Evolutionary conservation across 2,329 filamentous ascomycete genomes (phyloP).

Genomic region (Beauveria pseudobassiana): DNA sequence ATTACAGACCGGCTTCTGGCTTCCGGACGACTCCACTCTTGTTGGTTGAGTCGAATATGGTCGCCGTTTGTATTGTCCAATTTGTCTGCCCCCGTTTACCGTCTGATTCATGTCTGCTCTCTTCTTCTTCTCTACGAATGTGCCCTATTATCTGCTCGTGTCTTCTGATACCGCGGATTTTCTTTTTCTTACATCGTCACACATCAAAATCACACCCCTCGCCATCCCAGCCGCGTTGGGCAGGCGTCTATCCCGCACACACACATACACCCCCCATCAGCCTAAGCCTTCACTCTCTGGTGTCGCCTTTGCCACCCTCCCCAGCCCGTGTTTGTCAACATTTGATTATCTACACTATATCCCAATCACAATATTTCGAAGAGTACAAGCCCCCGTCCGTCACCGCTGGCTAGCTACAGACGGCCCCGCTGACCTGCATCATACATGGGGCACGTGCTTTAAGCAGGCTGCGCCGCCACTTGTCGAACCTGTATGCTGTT

Average conservation of each 20-base stretch:
- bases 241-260: not conserved
- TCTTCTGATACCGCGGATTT: not conserved
- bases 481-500: not conserved
- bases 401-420: not conserved
- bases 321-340: not conserved
- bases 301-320: not conserved
- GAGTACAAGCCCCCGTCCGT: not conserved
- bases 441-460: not conserved
- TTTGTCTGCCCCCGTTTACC: no score
- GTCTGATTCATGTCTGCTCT: not conserved
- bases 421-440: not conserved
- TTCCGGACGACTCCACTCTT: constrained; percentile 2
- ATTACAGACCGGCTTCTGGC: not conserved
- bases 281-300: not conserved
- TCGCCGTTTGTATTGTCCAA: not conserved
- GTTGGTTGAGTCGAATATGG: constrained; percentile 3
- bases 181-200: not conserved
- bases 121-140: not conserved
- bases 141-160: not conserved
- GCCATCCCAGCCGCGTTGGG: not conserved
- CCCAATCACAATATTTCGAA: not conserved
- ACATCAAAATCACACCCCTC: not conserved
- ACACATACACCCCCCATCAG: not conserved
- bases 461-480: not conserved
- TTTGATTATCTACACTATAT: not conserved